phyloP scores from a whole-genome alignment of 2,329 filamentous ascomycete species.

The Tolypocladium sp. region DNA sequence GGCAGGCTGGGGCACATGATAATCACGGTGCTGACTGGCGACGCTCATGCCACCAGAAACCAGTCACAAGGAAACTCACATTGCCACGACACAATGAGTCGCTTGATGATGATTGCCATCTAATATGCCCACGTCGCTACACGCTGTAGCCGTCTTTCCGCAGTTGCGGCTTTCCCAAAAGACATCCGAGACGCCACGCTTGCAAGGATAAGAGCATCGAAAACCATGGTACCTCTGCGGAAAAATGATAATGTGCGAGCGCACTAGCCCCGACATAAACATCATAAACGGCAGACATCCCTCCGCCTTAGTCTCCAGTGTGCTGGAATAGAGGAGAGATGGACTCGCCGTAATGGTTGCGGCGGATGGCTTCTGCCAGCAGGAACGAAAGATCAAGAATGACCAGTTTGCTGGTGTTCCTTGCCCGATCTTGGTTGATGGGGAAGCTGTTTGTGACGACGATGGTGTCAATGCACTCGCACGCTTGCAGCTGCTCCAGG shows the following conservation, averaged over 20 bases:
- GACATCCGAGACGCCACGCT: slow-evolving; percentile 4
- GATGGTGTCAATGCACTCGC: slow-evolving; percentile 87
- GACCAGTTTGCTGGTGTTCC: slow-evolving; percentile 70
- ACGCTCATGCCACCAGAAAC: neutral
- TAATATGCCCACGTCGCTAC: neutral
- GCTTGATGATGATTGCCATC: neutral
- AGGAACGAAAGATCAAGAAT: slow-evolving; percentile 83
- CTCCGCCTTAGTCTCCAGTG: slow-evolving; percentile 39
- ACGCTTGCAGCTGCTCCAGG: slow-evolving; percentile 80
- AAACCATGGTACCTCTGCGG: neutral
- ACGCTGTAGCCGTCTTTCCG: neutral
- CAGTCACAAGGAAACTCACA: neutral
- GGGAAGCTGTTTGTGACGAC: slow-evolving; percentile 97
- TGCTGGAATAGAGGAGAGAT: slow-evolving; percentile 63
- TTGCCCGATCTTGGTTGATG: slow-evolving; percentile 65
- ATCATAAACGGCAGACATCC: neutral
- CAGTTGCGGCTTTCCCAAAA: neutral
- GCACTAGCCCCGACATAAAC: neutral
- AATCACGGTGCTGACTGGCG: neutral
- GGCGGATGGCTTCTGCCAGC: slow-evolving; percentile 82
- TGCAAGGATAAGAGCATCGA: slow-evolving; percentile 1
- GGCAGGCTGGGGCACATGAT: neutral
- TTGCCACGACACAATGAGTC: neutral
- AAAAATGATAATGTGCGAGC: neutral
- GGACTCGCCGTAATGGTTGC: slow-evolving; percentile 93